Conservation (phyloP, 352 stramenopile species). For the Poterioochromonas sp. region DNA sequence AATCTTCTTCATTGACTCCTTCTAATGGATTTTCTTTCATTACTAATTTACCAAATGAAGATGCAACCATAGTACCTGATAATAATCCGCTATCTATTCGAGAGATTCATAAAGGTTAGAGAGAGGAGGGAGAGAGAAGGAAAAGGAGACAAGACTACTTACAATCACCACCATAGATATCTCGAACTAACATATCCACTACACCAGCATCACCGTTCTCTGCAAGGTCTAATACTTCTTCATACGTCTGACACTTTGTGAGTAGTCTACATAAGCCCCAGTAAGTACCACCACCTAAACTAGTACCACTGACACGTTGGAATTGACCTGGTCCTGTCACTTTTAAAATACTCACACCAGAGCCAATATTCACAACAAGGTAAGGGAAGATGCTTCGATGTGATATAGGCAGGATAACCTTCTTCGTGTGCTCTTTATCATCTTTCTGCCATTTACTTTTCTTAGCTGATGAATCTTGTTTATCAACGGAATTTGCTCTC, state of each 20-base stretch:
- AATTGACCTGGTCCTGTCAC: slow-evolving; percentile 82
- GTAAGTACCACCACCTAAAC: slow-evolving; percentile 96
- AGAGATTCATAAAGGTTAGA: slow-evolving; percentile 5
- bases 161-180: slow-evolving; percentile 96
- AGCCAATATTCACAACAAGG: slow-evolving; percentile 95
- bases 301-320: slow-evolving; percentile 92
- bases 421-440: background rate
- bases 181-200: slow-evolving; percentile 94
- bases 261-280: slow-evolving; percentile 84
- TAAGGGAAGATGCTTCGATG: slow-evolving; percentile 70
- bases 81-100: background rate
- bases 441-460: background rate
- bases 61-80: slow-evolving; percentile 71
- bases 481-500: background rate
- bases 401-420: background rate
- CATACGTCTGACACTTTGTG: slow-evolving; percentile 52
- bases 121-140: background rate
- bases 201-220: slow-evolving; percentile 55
- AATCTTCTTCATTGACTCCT: slow-evolving; percentile 81
- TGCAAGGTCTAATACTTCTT: slow-evolving; percentile 65
- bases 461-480: background rate
- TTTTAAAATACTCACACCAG: slow-evolving; percentile 91
- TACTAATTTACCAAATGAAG: slow-evolving; percentile 94
- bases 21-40: slow-evolving; percentile 55
- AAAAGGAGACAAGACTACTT: slow-evolving; percentile 48